Percentiles rank a stretch among this genome's conserved stretches.
phyloP scores from a whole-genome alignment of 2,329 filamentous ascomycete genomes.

The Pseudogymnoascus sp. region DNA sequence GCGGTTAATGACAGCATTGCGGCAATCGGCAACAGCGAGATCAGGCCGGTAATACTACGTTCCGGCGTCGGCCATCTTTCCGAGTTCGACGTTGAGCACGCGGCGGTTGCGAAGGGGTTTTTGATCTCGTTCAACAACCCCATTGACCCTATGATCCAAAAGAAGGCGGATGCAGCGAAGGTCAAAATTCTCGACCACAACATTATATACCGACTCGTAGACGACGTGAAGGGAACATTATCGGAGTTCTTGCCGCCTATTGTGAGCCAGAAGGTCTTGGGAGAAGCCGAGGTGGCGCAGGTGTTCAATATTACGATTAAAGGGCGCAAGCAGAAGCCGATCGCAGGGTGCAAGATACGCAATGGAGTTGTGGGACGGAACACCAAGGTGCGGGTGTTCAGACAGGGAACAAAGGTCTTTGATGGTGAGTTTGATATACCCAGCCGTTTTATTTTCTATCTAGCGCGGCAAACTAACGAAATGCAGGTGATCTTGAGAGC shows the following conservation, averaged over 20 bases:
- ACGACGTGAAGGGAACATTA: constrained; percentile 61
- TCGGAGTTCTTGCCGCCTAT: constrained; percentile 60
- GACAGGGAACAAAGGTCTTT: constrained; percentile 62
- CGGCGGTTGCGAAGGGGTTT: constrained; percentile 63
- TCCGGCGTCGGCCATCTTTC: constrained; percentile 68
- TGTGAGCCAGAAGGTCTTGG: constrained; percentile 62
- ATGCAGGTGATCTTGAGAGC: constrained; percentile 63
- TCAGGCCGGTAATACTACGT: constrained; percentile 67
- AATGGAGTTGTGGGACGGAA: constrained; percentile 65
- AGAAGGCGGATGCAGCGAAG: constrained; percentile 58
- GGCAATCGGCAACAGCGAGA: constrained; percentile 76
- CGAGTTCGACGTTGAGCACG: constrained; percentile 85
- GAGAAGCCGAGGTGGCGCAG: constrained; percentile 79
- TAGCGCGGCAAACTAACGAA: constrained; percentile 10
- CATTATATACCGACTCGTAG: constrained; percentile 73
- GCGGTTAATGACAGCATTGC: constrained; percentile 72
- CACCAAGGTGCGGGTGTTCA: constrained; percentile 61
- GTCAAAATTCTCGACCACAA: constrained; percentile 79
- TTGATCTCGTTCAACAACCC: constrained; percentile 81
- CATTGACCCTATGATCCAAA: constrained; percentile 57
- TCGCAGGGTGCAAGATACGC: constrained; percentile 81
- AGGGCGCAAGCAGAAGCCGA: constrained; percentile 58
- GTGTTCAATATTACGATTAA: constrained; percentile 78
- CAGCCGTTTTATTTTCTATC: neutral
- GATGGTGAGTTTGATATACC: constrained; percentile 56